Evolutionary conservation across 169 alveolate genomes (phyloP).

Genomic region (Hepatocystis sp.): DNA sequence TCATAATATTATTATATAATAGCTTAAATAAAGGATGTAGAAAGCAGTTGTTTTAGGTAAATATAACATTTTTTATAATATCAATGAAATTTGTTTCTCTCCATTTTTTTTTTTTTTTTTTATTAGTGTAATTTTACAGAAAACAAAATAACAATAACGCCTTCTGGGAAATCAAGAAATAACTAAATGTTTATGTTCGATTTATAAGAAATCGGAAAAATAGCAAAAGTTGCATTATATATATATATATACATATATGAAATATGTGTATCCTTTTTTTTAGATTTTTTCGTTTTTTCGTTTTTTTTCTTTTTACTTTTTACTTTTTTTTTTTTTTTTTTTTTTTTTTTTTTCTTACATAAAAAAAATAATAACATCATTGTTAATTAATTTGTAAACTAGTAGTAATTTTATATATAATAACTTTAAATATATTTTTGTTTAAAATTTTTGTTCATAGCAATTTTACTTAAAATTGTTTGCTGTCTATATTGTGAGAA

Average conservation of each 20-base stretch:
- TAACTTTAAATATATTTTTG: too few relatives aligned
- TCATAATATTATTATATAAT: not conserved
- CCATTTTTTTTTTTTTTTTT: constrained; percentile 10
- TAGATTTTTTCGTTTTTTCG: not conserved
- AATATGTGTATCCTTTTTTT: not conserved
- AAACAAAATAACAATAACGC: too few relatives aligned
- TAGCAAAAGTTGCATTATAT: not conserved
- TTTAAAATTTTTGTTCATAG: too few relatives aligned
- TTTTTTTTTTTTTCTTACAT: constrained; percentile 2
- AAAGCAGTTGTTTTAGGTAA: constrained; percentile 7
- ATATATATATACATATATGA: too few relatives aligned
- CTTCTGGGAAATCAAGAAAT: not conserved
- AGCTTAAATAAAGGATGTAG: not conserved
- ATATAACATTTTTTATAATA: constrained; percentile 1
- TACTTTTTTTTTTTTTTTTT: constrained; percentile 5
- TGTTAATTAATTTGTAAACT: not conserved
- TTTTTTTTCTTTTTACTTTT: constrained; percentile 4
- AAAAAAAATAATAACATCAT: not conserved
- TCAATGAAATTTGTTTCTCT: not conserved
- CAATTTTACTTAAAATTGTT: too few relatives aligned
- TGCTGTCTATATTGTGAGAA: too few relatives aligned
- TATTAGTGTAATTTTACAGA: too few relatives aligned
- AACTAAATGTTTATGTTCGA: too few relatives aligned
- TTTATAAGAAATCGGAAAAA: not conserved
- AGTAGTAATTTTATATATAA: too few relatives aligned